Conservation (phyloP, 768 basidiomycete species). For the Lentinula raphanica region DNA sequence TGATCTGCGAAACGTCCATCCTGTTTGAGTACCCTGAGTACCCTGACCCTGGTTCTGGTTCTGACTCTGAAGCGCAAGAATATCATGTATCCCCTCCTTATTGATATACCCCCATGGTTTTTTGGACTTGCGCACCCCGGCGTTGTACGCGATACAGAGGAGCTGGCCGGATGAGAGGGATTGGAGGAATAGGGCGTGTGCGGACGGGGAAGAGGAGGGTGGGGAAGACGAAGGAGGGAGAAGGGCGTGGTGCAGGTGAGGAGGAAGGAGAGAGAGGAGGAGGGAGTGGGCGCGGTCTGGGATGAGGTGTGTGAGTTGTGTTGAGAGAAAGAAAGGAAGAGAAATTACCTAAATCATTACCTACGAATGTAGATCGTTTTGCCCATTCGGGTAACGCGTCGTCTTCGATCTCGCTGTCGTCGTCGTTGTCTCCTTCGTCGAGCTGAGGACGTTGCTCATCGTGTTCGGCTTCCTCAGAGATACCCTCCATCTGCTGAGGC, state of each 20-base stretch:
- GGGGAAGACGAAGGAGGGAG: constrained; percentile 5
- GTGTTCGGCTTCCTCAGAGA: constrained; percentile 31
- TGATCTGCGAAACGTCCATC: constrained; percentile 81
- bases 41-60: constrained; percentile 28
- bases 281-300: constrained; percentile 67
- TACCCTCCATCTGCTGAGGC: constrained; percentile 47
- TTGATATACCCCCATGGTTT: constrained; percentile 89
- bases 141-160: constrained; percentile 77
- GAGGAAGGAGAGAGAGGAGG: constrained; percentile 54
- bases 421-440: constrained; percentile 27
- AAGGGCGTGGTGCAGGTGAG: constrained; percentile 40
- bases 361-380: constrained; percentile 45
- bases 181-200: constrained; percentile 41
- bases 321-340: constrained; percentile 5
- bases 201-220: constrained; percentile 18
- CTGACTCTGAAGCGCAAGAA: constrained; percentile 57
- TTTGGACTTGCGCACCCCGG: constrained; percentile 71
- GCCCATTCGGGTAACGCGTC: constrained; percentile 80
- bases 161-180: constrained; percentile 72
- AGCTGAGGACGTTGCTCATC: neutral
- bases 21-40: constrained; percentile 40
- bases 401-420: constrained; percentile 49
- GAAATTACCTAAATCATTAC: constrained; percentile 55
- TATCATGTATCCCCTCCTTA: constrained; percentile 72
- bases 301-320: neutral